These are phyloP conservation scores for Marchantia polymorpha DNA, from an alignment of 225 moss, liverwort and hornwort species.

Conservation along the genomic window DNA sequence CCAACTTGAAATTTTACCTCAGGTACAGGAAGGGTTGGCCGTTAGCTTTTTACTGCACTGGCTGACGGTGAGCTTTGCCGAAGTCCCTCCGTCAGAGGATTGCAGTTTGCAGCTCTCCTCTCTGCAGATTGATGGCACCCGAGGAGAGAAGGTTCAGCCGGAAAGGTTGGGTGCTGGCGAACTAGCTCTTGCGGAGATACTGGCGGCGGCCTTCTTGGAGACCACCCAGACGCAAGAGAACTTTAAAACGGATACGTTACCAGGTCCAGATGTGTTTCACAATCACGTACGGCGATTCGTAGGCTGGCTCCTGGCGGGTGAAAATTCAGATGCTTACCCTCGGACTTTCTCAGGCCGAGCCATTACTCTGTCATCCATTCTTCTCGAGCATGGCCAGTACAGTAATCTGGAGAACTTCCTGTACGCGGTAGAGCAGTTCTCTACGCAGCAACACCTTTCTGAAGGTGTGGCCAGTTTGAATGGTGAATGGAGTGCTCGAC, in stretches of 20 bases:
- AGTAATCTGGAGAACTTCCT: constrained; percentile 79
- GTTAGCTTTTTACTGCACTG: constrained; percentile 78
- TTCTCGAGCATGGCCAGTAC: constrained; percentile 91
- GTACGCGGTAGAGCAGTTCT: constrained; percentile 70
- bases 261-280: constrained; percentile 60
- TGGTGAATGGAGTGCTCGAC: constrained; percentile 88
- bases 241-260: constrained; percentile 51
- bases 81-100: constrained; percentile 90
- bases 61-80: constrained; percentile 91
- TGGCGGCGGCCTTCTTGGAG: constrained; percentile 69
- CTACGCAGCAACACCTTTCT: constrained; percentile 71
- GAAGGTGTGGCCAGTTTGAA: constrained; percentile 67
- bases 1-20: constrained; percentile 66
- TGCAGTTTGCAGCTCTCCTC: constrained; percentile 94
- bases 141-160: constrained; percentile 35
- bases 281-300: constrained; percentile 62
- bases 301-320: constrained; percentile 79
- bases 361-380: constrained; percentile 76
- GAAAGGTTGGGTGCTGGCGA: constrained; percentile 79
- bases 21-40: constrained; percentile 70
- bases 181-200: constrained; percentile 70
- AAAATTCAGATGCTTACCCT: constrained; percentile 44
- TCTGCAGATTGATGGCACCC: constrained; percentile 68
- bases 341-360: constrained; percentile 75
- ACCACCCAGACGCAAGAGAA: constrained; percentile 39